A percentile compares a stretch with the other conserved stretches of the same genome.
Conservation (phyloP, 768 basidiomycete species). For the Leucosporidium creatinivorum region DNA sequence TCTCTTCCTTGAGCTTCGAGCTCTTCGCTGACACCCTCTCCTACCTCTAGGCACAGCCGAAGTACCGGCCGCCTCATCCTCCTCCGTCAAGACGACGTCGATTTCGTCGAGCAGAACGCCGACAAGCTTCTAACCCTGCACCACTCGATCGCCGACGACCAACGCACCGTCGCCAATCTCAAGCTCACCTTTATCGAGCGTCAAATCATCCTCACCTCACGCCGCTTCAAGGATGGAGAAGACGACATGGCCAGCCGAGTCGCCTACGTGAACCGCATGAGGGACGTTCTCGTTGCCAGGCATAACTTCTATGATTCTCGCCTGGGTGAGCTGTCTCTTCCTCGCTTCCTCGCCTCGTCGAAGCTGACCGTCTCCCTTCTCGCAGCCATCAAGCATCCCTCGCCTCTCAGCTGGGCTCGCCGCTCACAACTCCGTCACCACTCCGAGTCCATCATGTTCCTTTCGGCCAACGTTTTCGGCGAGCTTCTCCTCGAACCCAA, state of each 20-base stretch:
- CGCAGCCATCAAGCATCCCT: not conserved
- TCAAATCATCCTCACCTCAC: not conserved
- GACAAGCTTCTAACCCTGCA: constrained; percentile 9
- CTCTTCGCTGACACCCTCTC: too few species aligned
- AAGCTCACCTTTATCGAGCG: constrained; percentile 7
- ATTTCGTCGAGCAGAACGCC: not conserved
- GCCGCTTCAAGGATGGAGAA: not conserved
- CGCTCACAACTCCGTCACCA: constrained; percentile 2
- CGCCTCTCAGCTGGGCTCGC: constrained; percentile 9
- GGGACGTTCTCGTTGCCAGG: too few species aligned
- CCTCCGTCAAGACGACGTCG: constrained; percentile 6
- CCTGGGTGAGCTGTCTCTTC: too few species aligned
- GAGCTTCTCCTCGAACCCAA: constrained; percentile 6
- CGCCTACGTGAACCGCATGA: not conserved
- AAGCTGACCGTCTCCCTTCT: not conserved
- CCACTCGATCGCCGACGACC: not conserved
- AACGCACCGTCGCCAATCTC: constrained; percentile 13
- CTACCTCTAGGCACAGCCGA: not conserved
- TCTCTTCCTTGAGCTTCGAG: not conserved
- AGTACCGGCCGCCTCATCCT: constrained; percentile 4
- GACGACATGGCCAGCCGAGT: not conserved
- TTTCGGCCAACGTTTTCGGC: not conserved
- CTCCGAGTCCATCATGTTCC: constrained; percentile 6
- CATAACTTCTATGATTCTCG: too few species aligned
- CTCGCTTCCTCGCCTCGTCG: too few species aligned